Evolutionary conservation across 1,284 basidiomycete genomes (phyloP), one percentile per base, ranked within the genome.

Genomic region (Sporisorium reilianum): DNA sequence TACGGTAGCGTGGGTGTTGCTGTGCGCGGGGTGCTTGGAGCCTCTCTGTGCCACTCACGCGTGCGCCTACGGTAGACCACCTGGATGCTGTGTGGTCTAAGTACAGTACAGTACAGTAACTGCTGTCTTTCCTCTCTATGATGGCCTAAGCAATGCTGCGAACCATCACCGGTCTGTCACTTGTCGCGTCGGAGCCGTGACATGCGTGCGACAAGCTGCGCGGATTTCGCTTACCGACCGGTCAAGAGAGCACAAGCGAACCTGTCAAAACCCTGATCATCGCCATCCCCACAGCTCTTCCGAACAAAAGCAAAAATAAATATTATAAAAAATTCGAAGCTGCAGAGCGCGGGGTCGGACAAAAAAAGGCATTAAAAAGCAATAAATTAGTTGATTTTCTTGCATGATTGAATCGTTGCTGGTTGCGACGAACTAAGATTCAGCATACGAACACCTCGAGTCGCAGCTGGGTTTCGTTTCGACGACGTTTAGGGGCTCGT

Each of bases 191-290:
- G 11, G 16, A 18, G 6, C 4, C 25, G 16, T 3, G 26, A 46
- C 22, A 18, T n/a, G 16, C 23, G 25, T 7, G 16, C 28, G 45
- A 14, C 16, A 5, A 26, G 6, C 18, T 28, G 12, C 25, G 16
- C 5, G 14, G 45, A 16, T 20, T 25, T 46, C 25, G 26, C 2
- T 28, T 46, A 9, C 18, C 18, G 6, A 9, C 11, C 14, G n/a
- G n/a, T n/a, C n/a, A n/a, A n/a, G 18, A 28, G 14, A 11, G 9
- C 26, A n/a, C 22, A 55, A 38, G 26, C 58, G 44, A 56, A 55
- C 12, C 65, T 69, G 67, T 69, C 67, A 64, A 49, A 69, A 56
- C 36, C 56, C 67, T 69, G 38, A 64, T 69, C 65, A 68, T 23
- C 53, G 12, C 26, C 32, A 25, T 25, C 49, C n/a, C 45, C 26